phyloP scores from a whole-genome alignment of 2,329 filamentous ascomycete species.

The Tolypocladium paradoxum region DNA sequence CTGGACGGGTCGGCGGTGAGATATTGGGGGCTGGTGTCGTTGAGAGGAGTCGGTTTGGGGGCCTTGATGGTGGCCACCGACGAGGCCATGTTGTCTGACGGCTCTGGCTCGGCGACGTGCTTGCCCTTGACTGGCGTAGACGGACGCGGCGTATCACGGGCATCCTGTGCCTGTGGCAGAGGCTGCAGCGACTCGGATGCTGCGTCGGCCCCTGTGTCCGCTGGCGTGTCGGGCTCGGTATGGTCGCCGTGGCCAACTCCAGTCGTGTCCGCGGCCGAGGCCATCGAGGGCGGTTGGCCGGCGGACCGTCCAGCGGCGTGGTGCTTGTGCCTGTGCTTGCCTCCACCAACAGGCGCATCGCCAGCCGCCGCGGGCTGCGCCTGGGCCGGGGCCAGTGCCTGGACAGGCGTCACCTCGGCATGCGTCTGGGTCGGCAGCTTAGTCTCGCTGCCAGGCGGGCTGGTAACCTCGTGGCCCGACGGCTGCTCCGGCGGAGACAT shows the following conservation, averaged over 20 bases:
- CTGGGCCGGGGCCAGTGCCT: neutral
- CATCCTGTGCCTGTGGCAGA: neutral
- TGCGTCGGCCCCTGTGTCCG: neutral
- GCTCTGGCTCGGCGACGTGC: constrained; percentile 9
- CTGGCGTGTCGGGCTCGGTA: neutral
- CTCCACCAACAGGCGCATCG: neutral
- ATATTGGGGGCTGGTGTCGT: constrained; percentile 27
- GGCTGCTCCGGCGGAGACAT: constrained; percentile 26
- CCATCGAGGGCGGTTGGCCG: neutral
- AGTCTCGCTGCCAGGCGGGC: constrained; percentile 1
- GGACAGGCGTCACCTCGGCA: neutral
- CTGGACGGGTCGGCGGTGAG: constrained; percentile 35
- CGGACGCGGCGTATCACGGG: neutral
- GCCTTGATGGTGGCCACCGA: constrained; percentile 40
- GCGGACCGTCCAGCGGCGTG: neutral
- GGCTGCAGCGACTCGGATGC: neutral
- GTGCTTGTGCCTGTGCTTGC: neutral
- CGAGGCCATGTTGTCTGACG: constrained; percentile 28
- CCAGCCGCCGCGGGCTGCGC: neutral
- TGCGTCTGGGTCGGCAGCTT: neutral
- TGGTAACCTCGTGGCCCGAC: constrained; percentile 12
- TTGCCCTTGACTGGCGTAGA: constrained; percentile 12
- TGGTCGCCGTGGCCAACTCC: neutral
- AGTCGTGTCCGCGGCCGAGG: neutral
- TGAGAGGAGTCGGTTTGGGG: constrained; percentile 23